phyloP scores from a whole-genome alignment of 352 stramenopile species.

The Pilasporangium apinafurcum region DNA sequence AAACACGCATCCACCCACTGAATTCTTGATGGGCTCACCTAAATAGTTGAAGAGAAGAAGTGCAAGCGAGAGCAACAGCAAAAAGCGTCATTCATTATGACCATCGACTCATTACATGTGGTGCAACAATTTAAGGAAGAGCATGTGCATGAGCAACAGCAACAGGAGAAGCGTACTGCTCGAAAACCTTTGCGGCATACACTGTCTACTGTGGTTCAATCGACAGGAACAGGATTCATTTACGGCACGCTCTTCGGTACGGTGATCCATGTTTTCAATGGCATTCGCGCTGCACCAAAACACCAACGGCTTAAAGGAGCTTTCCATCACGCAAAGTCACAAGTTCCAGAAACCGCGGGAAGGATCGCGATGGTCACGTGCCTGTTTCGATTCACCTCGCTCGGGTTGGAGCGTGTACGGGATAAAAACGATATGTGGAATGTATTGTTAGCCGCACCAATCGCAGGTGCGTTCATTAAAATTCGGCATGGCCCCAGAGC shows the following conservation, averaged over 20 bases:
- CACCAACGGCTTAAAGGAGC: conserved; percentile 19
- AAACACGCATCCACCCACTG: no score
- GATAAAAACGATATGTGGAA: conserved; percentile 30
- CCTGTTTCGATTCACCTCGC: conserved; percentile 17
- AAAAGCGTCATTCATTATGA: no score
- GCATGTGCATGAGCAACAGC: not conserved
- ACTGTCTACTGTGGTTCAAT: conserved; percentile 15
- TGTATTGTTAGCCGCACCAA: conserved; percentile 21
- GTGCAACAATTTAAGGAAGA: no score
- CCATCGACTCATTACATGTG: no score
- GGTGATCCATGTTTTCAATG: conserved; percentile 18
- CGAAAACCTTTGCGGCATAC: no score
- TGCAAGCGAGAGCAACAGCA: no score
- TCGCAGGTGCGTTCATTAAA: conserved; percentile 22
- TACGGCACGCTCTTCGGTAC: conserved; percentile 37
- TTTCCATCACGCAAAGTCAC: conserved; percentile 22
- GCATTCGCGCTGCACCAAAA: conserved; percentile 19
- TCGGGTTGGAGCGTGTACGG: conserved; percentile 14
- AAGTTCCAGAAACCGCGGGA: conserved; percentile 27
- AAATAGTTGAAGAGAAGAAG: no score
- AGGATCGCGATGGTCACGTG: conserved; percentile 34
- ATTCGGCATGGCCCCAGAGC: conserved; percentile 14
- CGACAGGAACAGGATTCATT: conserved; percentile 24
- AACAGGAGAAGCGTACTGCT: not conserved
- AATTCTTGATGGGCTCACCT: no score